Evolutionary conservation across 164 flowering plant species (phyloP).

Genomic region (Hamamelis virginiana): DNA sequence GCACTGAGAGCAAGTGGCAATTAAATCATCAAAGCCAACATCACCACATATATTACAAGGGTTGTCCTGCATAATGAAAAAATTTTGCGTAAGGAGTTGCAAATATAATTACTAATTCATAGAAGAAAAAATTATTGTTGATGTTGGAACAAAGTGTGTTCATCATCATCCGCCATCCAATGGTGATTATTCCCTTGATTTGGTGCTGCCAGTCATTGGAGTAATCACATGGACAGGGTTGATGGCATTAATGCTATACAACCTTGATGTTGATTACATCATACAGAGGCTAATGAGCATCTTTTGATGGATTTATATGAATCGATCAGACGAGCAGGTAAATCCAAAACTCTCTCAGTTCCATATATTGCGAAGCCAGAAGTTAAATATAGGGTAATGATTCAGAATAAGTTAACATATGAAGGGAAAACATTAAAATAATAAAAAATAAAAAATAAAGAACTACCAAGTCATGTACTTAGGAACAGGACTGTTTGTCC

Average conservation of each 20-base stretch:
- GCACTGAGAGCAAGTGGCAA: conserved; percentile 31
- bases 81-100: not conserved
- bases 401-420: not conserved
- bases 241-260: not conserved
- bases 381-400: not conserved
- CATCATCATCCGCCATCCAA: not conserved
- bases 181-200: not conserved
- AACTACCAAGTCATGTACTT: not conserved
- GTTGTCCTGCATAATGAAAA: conserved; percentile 7
- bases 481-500: not conserved
- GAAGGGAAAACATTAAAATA: not conserved
- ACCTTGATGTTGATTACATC: not conserved
- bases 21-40: conserved; percentile 15
- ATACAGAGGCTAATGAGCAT: not conserved
- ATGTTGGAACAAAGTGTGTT: not conserved
- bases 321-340: not conserved
- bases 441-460: not conserved
- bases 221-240: not conserved
- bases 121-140: not conserved
- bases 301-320: not conserved
- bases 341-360: not conserved
- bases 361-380: not conserved
- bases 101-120: not conserved
- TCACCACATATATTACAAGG: conserved; percentile 29
- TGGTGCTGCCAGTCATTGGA: not conserved